A percentile compares a stretch with the other conserved stretches of the same genome.
Evolutionary conservation across 257 asterid species (phyloP).

Genomic region (Salvia miltiorrhiza): DNA sequence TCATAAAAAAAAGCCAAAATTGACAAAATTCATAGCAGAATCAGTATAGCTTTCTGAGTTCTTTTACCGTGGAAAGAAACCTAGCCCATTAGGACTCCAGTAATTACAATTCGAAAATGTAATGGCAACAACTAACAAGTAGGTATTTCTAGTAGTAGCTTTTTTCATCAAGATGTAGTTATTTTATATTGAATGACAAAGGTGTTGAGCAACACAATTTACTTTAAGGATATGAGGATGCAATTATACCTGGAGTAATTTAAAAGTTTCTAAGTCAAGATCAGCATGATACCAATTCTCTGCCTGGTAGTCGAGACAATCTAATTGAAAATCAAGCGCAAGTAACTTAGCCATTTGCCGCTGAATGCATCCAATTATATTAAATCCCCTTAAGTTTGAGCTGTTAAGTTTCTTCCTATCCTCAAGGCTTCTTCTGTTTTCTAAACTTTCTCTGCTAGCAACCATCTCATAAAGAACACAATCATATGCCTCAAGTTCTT

Average conservation of each 20-base stretch:
- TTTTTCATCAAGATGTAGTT: background rate
- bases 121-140: background rate
- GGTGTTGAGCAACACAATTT: background rate
- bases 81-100: background rate
- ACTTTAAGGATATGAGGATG: background rate
- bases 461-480: slow-evolving; percentile 99
- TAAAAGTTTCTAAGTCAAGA: slow-evolving; percentile 93
- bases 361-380: slow-evolving; percentile 80
- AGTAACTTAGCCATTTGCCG: slow-evolving; percentile 88
- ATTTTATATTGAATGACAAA: background rate
- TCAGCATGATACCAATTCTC: slow-evolving; percentile 97
- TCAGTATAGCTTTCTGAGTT: background rate
- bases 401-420: slow-evolving; percentile 53
- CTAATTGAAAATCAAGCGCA: slow-evolving; percentile 82
- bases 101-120: background rate
- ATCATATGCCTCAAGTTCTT: slow-evolving; percentile 66
- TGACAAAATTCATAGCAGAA: background rate
- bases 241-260: slow-evolving; percentile 74
- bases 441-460: slow-evolving; percentile 85
- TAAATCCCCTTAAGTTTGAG: slow-evolving; percentile 60
- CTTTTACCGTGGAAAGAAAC: background rate
- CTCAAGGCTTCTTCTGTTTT: slow-evolving; percentile 54
- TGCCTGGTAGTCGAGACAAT: slow-evolving; percentile 82
- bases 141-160: background rate
- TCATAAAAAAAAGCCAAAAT: background rate